phyloP scores from a whole-genome alignment of 2,329 filamentous ascomycete species.

The Alternaria arbusti region DNA sequence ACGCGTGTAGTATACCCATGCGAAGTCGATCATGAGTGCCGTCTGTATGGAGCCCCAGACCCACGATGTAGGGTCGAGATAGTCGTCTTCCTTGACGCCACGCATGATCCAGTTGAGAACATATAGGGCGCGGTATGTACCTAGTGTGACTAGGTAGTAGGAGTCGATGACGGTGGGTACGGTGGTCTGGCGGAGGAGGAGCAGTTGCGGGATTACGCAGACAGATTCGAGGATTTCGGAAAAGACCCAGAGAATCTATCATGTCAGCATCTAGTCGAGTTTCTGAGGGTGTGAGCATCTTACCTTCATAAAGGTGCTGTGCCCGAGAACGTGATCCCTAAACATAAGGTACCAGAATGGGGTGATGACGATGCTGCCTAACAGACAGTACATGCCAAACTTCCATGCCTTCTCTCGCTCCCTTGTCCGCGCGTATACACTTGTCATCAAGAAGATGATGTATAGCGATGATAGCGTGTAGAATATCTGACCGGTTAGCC shows the following conservation, averaged over 20 bases:
- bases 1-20: constrained; percentile 93
- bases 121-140: constrained; percentile 87
- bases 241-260: constrained; percentile 81
- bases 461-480: constrained; percentile 86
- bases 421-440: constrained; percentile 82
- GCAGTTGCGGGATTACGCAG: constrained; percentile 87
- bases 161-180: constrained; percentile 96
- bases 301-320: constrained; percentile 50
- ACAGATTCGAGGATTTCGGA: constrained; percentile 91
- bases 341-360: constrained; percentile 78
- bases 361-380: constrained; percentile 69
- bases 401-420: constrained; percentile 96
- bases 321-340: constrained; percentile 54
- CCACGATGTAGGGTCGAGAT: constrained; percentile 74
- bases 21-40: constrained; percentile 88
- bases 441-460: constrained; percentile 86
- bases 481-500: constrained; percentile 62
- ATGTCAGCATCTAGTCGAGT: neutral
- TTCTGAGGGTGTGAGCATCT: too few relatives aligned
- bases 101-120: constrained; percentile 89
- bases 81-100: constrained; percentile 61
- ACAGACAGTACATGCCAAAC: constrained; percentile 73
- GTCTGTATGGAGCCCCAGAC: constrained; percentile 91
- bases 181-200: constrained; percentile 90
- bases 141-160: constrained; percentile 89